Evolutionary conservation across 2,329 filamentous ascomycete genomes (phyloP).

Genomic region (Xylariaceae sp.): DNA sequence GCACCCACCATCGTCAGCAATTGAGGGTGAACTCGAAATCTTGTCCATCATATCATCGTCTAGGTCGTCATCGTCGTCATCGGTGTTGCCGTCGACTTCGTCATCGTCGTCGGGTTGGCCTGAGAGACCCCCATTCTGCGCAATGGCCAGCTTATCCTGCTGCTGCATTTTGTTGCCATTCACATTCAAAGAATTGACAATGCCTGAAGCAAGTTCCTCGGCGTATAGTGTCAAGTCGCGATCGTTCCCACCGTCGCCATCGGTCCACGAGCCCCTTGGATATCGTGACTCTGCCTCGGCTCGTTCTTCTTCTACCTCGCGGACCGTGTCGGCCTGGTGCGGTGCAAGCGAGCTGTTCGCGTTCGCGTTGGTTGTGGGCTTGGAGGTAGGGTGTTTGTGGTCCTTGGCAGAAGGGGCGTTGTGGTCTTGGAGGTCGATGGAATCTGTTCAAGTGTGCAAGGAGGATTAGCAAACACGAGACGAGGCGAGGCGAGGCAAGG

Average conservation of each 20-base stretch:
- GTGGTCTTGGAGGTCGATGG: constrained; percentile 88
- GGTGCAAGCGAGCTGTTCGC: constrained; percentile 55
- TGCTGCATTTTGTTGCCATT: constrained; percentile 43
- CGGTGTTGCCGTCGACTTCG: constrained; percentile 61
- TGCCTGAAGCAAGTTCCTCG: constrained; percentile 42
- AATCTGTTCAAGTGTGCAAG: constrained; percentile 56
- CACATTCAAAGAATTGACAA: constrained; percentile 39
- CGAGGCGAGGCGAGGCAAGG: constrained; percentile 14
- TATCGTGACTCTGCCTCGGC: constrained; percentile 66
- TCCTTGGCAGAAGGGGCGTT: constrained; percentile 79
- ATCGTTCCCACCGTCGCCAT: constrained; percentile 39
- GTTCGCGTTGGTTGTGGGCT: constrained; percentile 41
- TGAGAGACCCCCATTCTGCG: constrained; percentile 56
- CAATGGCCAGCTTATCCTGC: constrained; percentile 56
- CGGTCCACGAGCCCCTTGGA: constrained; percentile 55
- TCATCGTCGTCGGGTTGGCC: constrained; percentile 52
- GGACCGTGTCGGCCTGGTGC: constrained; percentile 81
- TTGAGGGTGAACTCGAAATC: constrained; percentile 97
- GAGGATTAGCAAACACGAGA: constrained; percentile 30
- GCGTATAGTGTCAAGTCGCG: constrained; percentile 44
- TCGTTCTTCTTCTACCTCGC: constrained; percentile 72
- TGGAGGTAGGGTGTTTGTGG: constrained; percentile 57
- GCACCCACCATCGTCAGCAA: constrained; percentile 90
- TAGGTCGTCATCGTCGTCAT: constrained; percentile 58
- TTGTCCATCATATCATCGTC: constrained; percentile 97